A percentile compares a stretch with the other conserved stretches of the same genome.
Conservation (phyloP, 2,329 filamentous ascomycete species). For the Ceratocystis huliohia region DNA sequence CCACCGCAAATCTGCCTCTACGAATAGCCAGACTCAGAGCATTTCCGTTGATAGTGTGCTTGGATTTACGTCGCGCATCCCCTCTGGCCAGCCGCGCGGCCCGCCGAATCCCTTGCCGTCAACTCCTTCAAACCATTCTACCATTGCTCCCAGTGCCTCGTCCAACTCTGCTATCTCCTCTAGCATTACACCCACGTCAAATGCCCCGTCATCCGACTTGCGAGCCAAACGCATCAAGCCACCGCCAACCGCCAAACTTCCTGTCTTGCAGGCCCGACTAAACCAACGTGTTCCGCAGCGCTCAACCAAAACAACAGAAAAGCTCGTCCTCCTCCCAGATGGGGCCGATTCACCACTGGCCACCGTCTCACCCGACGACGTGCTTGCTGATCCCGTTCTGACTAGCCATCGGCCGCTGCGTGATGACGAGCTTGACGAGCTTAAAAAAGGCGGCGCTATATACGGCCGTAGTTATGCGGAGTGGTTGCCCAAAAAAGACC, state of each 20-base stretch:
- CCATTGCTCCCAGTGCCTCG: conserved; percentile 27
- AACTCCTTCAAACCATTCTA: conserved; percentile 26
- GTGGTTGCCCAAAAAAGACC: conserved; percentile 72
- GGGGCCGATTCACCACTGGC: conserved; percentile 37
- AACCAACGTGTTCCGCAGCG: conserved; percentile 61
- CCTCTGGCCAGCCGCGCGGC: conserved; percentile 76
- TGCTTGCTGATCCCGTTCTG: conserved; percentile 24
- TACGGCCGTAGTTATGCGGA: conserved; percentile 86
- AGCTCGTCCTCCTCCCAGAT: conserved; percentile 77
- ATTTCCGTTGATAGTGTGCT: conserved; percentile 91
- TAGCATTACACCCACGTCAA: conserved; percentile 26
- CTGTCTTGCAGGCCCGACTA: conserved; percentile 33
- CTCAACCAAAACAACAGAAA: conserved; percentile 90
- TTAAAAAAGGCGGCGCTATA: conserved; percentile 48
- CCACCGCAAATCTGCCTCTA: neutral
- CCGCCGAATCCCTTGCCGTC: conserved; percentile 42
- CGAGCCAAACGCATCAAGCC: conserved; percentile 20
- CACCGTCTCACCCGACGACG: conserved; percentile 42
- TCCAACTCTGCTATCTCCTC: conserved; percentile 29
- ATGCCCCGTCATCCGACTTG: conserved; percentile 8
- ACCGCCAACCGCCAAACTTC: conserved; percentile 17
- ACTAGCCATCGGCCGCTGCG: conserved; percentile 39
- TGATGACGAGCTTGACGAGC: conserved; percentile 54
- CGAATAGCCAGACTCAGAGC: conserved; percentile 28
- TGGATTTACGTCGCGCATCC: conserved; percentile 86